Percentiles rank a stretch among this genome's conserved stretches.
Conservation (phyloP, 345 rosid genomes). For the Melaleuca quinquenervia region DNA sequence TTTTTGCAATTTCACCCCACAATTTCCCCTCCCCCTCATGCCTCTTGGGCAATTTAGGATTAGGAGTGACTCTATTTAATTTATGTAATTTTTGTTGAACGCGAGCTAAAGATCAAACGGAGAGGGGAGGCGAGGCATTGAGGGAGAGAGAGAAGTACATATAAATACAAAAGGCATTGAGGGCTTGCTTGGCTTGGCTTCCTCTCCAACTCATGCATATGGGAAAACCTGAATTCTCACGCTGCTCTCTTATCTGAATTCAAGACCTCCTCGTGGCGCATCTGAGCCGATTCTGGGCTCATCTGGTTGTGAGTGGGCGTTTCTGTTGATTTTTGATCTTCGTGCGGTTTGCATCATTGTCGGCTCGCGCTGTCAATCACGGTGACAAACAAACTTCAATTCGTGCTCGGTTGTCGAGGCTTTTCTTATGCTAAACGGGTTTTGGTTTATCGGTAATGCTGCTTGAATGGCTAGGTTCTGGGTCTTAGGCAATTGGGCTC, state of each 20-base stretch:
- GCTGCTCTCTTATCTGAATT: background rate
- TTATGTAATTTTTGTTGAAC: background rate
- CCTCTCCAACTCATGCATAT: background rate
- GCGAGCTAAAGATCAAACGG: background rate
- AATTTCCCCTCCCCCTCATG: background rate
- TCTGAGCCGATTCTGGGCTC: background rate
- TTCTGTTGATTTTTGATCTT: background rate
- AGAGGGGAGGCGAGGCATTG: background rate
- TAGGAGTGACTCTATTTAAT: background rate
- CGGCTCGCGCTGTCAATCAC: background rate
- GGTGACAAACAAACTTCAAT: background rate
- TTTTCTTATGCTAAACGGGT: background rate
- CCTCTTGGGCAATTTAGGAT: background rate
- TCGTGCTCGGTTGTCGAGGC: background rate
- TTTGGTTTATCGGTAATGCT: background rate
- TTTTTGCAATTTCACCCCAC: background rate
- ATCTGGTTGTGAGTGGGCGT: background rate
- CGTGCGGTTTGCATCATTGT: background rate
- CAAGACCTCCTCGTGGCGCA: background rate
- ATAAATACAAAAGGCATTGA: background rate
- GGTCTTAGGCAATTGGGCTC: background rate
- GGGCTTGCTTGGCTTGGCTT: background rate
- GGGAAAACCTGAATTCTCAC: background rate
- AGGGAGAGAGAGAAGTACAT: background rate
- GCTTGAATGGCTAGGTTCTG: background rate